Conservation (phyloP, 169 alveolate species). For the Eimeria falciformis region DNA sequence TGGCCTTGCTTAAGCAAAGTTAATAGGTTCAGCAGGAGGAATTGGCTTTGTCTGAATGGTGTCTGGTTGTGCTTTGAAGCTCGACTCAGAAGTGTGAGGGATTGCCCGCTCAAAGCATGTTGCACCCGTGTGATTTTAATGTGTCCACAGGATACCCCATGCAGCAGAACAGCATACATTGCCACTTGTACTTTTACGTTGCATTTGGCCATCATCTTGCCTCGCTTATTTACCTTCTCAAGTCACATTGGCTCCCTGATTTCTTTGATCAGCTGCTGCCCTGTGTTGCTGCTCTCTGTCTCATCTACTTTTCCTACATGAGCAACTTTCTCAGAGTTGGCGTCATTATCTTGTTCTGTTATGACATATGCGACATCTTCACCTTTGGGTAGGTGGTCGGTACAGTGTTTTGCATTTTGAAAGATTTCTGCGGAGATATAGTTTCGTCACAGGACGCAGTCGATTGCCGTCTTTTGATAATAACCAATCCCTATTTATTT, state of each 20-base stretch:
- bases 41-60: no score
- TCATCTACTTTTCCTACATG: slow-evolving; percentile 83
- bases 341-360: slow-evolving; percentile 82
- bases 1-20: no score
- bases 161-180: slow-evolving; percentile 80
- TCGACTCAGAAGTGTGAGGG: no score
- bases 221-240: slow-evolving; percentile 78
- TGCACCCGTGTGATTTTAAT: not conserved
- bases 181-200: slow-evolving; percentile 82
- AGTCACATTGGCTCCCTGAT: slow-evolving; percentile 82
- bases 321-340: slow-evolving; percentile 85
- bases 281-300: slow-evolving; percentile 82
- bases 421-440: no score
- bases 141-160: slow-evolving; percentile 80
- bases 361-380: slow-evolving; percentile 85
- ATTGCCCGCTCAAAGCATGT: not conserved
- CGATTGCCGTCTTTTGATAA: no score
- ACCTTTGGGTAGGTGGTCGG: slow-evolving; percentile 82
- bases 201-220: slow-evolving; percentile 83
- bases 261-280: slow-evolving; percentile 83
- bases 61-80: no score
- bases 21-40: no score
- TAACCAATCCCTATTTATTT: no score
- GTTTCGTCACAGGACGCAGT: no score
- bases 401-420: not conserved